Base-by-base conservation (phyloP, 2,329 filamentous ascomycete species). In the Sporothrix schenckii region DNA sequence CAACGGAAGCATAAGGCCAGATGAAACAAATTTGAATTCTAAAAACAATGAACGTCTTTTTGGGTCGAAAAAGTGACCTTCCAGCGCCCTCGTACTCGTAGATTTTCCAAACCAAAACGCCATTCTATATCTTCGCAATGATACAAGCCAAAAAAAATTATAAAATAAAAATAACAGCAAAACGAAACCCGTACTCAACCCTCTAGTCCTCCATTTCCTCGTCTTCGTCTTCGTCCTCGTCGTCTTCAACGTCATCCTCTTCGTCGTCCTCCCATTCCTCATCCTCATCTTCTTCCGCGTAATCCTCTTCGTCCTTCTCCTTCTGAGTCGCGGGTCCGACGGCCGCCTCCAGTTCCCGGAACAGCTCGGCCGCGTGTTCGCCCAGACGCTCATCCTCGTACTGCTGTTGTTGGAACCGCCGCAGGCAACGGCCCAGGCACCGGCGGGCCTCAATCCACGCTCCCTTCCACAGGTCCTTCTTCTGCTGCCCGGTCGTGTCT, bases 371-470 rank as follows among this genome's bases (percentile, higher is more conserved):
- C 0, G 91, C 89, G 77, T 96, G 92, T 72, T 91, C 88, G 67
- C 89, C 88, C 34, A 96, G 82, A 73, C 91, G 84, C 72, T 93
- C 91, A 75, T 96, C 92, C 78, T 96, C 94, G 78, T 97, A 98
- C 68, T 94, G 89, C 75, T 95, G 86, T 75, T 87, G 78, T 52
- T 87, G 82, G 79, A 92, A 98, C n/a, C 97, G 85, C 77, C 89
- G 89, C 73, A 96, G 83, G 77, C 92, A 92, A 76, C 91, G 92
- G 70, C 88, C 89, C 61, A 98, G 84, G 92, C 94, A 97, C 76
- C 91, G 89, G 69, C 92, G 87, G 76, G 93, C 92, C 19, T 92
- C 90, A 70, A 87, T 87, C 85, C 93, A 89, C 5, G 88, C 86
- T 0, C 85, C 83, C 74, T 86, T 86, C 81, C 88, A 87, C 63